phyloP scores from a whole-genome alignment of 371 early-diverging fungal species.

The Mucor circinelloides region DNA sequence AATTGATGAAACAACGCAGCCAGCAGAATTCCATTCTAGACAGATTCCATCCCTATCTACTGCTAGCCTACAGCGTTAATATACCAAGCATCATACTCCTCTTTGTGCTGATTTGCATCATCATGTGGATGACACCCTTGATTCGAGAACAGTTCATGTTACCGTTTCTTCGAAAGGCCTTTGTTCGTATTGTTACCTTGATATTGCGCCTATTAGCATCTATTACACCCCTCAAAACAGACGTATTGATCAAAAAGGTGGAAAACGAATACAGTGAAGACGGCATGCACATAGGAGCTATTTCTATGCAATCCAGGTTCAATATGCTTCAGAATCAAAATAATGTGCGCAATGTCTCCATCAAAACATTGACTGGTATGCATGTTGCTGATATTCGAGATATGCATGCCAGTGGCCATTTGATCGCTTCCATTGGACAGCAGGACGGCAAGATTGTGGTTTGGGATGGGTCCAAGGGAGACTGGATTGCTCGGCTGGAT shows the following conservation, averaged over 20 bases:
- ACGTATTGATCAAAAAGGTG: not conserved
- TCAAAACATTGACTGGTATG: conserved; percentile 37
- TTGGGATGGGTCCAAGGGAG: conserved; percentile 30
- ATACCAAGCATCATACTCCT: conserved; percentile 34
- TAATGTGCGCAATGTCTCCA: conserved; percentile 22
- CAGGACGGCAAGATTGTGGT: conserved; percentile 39
- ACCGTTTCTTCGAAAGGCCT: conserved; percentile 25
- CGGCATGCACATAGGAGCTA: conserved; percentile 43
- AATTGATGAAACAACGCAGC: not conserved
- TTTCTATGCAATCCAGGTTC: conserved; percentile 36
- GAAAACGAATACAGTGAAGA: conserved; percentile 28
- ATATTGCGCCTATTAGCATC: not conserved
- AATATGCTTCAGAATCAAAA: conserved; percentile 23
- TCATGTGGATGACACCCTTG: conserved; percentile 36
- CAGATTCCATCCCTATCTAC: not conserved
- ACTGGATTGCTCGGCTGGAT: conserved; percentile 42
- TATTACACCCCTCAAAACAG: not conserved
- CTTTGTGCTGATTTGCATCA: conserved; percentile 26
- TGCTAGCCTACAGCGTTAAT: conserved; percentile 8
- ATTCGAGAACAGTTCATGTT: conserved; percentile 30
- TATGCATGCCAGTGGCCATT: conserved; percentile 19
- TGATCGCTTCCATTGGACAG: conserved; percentile 28
- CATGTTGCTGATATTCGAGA: conserved; percentile 36
- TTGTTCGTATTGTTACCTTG: conserved; percentile 9
- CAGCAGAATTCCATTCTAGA: not conserved